Evolutionary conservation across 2,329 filamentous ascomycete genomes (phyloP).

Genomic region (Monosporascus sp.): DNA sequence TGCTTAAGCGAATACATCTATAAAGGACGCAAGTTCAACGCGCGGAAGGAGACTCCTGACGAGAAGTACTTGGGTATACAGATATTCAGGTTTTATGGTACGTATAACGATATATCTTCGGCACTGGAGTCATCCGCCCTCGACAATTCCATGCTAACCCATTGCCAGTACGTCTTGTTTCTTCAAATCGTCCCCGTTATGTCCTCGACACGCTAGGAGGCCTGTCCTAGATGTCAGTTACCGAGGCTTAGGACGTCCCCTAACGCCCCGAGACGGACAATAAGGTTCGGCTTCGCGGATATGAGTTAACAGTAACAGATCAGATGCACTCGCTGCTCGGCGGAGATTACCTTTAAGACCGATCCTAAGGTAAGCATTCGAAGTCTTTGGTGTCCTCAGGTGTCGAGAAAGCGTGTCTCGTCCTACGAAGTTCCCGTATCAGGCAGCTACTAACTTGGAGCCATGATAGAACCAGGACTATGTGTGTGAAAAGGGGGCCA

Average conservation of each 20-base stretch:
- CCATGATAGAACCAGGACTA: conserved; percentile 29
- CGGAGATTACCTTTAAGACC: conserved; percentile 88
- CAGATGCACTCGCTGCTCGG: conserved; percentile 72
- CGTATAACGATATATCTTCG: not conserved
- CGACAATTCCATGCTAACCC: conserved; percentile 1
- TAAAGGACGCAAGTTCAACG: conserved; percentile 92
- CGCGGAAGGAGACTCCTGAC: conserved; percentile 82
- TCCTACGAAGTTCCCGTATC: conserved; percentile 60
- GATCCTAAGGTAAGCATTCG: conserved; percentile 65
- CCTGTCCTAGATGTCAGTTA: too few species aligned
- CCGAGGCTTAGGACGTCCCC: too few species aligned
- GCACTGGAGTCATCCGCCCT: too few species aligned
- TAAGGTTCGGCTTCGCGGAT: not conserved
- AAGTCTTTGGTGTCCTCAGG: not conserved
- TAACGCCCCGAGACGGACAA: not conserved
- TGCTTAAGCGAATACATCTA: conserved; percentile 68
- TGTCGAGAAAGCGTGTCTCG: not conserved
- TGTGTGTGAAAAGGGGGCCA: conserved; percentile 69
- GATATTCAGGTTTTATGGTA: conserved; percentile 72
- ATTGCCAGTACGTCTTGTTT: conserved; percentile 4
- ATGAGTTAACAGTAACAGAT: not conserved
- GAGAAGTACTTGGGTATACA: conserved; percentile 86
- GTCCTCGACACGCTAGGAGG: too few species aligned
- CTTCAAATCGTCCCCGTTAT: not conserved
- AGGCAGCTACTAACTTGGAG: not conserved